These are phyloP conservation scores for Cercospora beticola DNA, from an alignment of 2,329 filamentous ascomycete species.

Conservation along the genomic window DNA sequence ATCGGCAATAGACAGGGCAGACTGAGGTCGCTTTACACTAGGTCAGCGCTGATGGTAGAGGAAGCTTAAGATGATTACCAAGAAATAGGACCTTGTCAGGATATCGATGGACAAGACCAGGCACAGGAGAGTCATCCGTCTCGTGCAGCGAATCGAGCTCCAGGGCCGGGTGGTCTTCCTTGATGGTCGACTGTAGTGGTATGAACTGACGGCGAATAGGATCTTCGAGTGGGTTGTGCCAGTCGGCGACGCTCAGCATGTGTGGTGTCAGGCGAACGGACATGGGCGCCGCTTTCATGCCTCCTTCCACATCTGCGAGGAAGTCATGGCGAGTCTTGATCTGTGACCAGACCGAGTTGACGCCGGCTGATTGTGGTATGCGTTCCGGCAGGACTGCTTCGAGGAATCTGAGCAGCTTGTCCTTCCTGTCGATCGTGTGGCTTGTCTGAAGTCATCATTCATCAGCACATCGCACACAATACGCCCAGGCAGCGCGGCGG, in stretches of 20 bases:
- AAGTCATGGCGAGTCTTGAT: slow-evolving; percentile 54
- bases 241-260: slow-evolving; percentile 59
- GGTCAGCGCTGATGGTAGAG: background rate
- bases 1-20: slow-evolving; percentile 63
- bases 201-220: slow-evolving; percentile 62
- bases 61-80: slow-evolving; percentile 43
- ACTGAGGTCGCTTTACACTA: slow-evolving; percentile 53
- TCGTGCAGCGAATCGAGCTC: slow-evolving; percentile 61
- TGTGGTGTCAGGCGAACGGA: slow-evolving; percentile 61
- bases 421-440: slow-evolving; percentile 52
- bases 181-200: slow-evolving; percentile 54
- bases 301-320: slow-evolving; percentile 54
- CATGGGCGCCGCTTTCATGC: slow-evolving; percentile 59
- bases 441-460: slow-evolving; percentile 39
- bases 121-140: slow-evolving; percentile 55
- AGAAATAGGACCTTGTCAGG: slow-evolving; percentile 63
- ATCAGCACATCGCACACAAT: slow-evolving; percentile 1
- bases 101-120: slow-evolving; percentile 63
- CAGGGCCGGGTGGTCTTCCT: slow-evolving; percentile 56
- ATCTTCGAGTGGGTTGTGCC: slow-evolving; percentile 59
- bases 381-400: slow-evolving; percentile 50
- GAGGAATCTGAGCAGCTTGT: slow-evolving; percentile 53
- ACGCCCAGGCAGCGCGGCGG: slow-evolving; percentile 16
- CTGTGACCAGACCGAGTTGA: slow-evolving; percentile 29
- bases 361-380: slow-evolving; percentile 44